Evolutionary conservation across 2,329 filamentous ascomycete genomes (phyloP).

Genomic region (Thielaviopsis ethacetica): DNA sequence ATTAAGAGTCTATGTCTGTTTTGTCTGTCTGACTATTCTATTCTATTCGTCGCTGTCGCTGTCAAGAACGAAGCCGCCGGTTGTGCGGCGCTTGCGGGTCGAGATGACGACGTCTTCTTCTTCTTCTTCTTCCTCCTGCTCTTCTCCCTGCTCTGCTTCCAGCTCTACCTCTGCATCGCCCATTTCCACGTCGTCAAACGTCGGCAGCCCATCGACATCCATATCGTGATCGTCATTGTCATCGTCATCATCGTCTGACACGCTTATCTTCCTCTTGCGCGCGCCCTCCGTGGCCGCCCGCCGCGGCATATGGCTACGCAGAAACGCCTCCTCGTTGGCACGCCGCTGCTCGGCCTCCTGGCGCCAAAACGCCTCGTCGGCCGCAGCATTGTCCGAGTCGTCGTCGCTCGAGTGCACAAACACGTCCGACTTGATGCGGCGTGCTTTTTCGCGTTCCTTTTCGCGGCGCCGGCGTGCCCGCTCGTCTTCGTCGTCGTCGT

Average conservation of each 20-base stretch:
- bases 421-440: conserved; percentile 68
- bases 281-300: neutral
- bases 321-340: conserved; percentile 11
- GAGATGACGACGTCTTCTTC: neutral
- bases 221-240: conserved; percentile 7
- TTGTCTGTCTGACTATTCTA: too few relatives aligned
- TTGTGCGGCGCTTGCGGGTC: neutral
- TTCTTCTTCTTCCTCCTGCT: neutral
- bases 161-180: neutral
- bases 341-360: conserved; percentile 41
- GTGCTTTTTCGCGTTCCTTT: conserved; percentile 59
- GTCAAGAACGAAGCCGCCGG: conserved; percentile 8
- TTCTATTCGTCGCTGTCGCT: conserved; percentile 4
- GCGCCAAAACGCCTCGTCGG: conserved; percentile 57
- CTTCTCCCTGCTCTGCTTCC: neutral
- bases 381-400: conserved; percentile 63
- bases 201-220: neutral
- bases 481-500: conserved; percentile 48
- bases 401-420: conserved; percentile 78
- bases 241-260: conserved; percentile 5
- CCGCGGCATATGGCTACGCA: neutral
- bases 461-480: conserved; percentile 44
- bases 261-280: conserved; percentile 8
- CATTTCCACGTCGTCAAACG: conserved; percentile 6
- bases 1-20: too few relatives aligned